Evolutionary conservation across 768 basidiomycete species (phyloP).

Genomic region (Agaricus subrufescens): DNA sequence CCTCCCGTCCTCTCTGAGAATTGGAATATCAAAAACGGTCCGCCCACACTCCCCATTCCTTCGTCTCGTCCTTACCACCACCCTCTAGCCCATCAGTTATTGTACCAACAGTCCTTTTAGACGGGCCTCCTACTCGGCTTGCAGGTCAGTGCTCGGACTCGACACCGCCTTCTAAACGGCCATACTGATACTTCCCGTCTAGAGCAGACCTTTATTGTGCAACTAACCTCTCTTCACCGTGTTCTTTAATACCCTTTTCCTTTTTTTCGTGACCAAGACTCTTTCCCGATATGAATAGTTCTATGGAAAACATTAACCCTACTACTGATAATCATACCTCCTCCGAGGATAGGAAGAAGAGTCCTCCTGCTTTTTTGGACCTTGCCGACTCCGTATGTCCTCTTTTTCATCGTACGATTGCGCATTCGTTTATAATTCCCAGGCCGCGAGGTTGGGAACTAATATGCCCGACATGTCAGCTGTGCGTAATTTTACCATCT

Average conservation of each 20-base stretch:
- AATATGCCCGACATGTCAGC: slow-evolving; percentile 86
- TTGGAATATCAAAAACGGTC: slow-evolving; percentile 49
- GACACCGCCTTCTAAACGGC: slow-evolving; percentile 18
- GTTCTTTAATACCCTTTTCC: slow-evolving; percentile 26
- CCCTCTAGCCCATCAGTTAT: slow-evolving; percentile 27
- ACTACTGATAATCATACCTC: slow-evolving; percentile 68
- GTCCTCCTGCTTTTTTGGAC: slow-evolving; percentile 89
- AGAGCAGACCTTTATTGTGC: slow-evolving; percentile 57
- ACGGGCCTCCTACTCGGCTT: slow-evolving; percentile 64
- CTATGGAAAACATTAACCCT: slow-evolving; percentile 65
- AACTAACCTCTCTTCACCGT: slow-evolving; percentile 42
- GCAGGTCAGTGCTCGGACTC: slow-evolving; percentile 45
- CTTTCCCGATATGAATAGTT: slow-evolving; percentile 57
- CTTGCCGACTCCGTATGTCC: slow-evolving; percentile 84
- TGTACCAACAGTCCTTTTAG: slow-evolving; percentile 83
- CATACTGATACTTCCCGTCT: slow-evolving; percentile 18
- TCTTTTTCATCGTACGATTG: slow-evolving; percentile 13
- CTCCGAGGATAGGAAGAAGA: slow-evolving; percentile 74
- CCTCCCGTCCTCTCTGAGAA: slow-evolving; percentile 29
- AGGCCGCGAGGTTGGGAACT: slow-evolving; percentile 82
- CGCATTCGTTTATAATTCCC: slow-evolving; percentile 15
- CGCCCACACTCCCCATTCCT: slow-evolving; percentile 14
- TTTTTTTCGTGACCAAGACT: slow-evolving; percentile 41
- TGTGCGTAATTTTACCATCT: slow-evolving; percentile 42
- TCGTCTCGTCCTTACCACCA: slow-evolving; percentile 14